Evolutionary conservation across 75 land plant genomes (phyloP), one percentile per base, ranked within the genome.

Genomic region (Picea glauca): DNA sequence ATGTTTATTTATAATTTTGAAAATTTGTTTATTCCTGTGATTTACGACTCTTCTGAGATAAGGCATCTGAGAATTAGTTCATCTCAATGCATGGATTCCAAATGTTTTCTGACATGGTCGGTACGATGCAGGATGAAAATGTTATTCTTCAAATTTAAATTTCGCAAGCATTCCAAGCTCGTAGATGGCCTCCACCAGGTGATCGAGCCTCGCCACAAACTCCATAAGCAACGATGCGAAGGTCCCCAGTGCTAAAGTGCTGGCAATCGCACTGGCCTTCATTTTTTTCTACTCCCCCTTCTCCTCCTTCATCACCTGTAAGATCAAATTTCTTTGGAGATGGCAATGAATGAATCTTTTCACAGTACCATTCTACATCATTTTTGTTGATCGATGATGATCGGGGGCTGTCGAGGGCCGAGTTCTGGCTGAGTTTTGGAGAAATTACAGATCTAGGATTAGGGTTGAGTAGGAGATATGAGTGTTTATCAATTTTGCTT

Each of bases 211-310:
- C 23, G 83, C 85, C 26, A 87, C 88, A 60, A 87, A 85, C 80
- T 87, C 93, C 62, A 89, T 82, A 3, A 92, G 86, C 89, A 92
- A 74, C 3, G 88, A 87, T 8, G 91, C 80, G 70, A 89, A 92
- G 13, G 82, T 92, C 12, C 84, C 85, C 23, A 92, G 60, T 11
- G 94, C 88, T 4, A 92, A 67, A 3, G 87, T 81, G 84, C 78
- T 31, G 87, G 83, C 74, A 91, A 85, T 72, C 85, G 81, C 32
- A 84, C 32, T 84, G 38, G 3, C 38, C 3, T 3, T 35, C 38
- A 3, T 1, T 35, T 35, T n/a, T 35, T 35, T 35, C 38, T 35
- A 35, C 40, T 3, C 4, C 40, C 88, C 13, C 62, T 17, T 7
- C 62, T 20, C 20, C n/a, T 20, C 20, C n/a, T 20, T 9, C 20